Base-by-base conservation (phyloP, 345 rosid genomes). In the Alliaria petiolata region DNA sequence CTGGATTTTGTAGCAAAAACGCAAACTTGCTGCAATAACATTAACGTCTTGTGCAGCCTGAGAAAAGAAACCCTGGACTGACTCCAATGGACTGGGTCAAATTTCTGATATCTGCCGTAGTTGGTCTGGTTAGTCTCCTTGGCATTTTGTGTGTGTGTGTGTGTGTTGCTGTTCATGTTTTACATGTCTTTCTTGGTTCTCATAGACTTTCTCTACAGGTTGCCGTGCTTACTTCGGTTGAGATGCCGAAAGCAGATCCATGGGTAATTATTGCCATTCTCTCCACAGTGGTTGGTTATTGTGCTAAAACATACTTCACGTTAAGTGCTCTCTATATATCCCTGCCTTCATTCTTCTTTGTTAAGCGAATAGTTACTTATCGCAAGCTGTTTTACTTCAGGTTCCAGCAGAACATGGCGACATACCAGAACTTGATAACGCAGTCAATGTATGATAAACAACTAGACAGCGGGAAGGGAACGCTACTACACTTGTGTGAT, bases 81-180 rank as follows among this genome's bases (percentile, higher is more conserved):
- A 95, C 99, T 65, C 99, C 99, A 46, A 81, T 88, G 91, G 99
- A 95, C 77, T 95, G 99, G 99, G 96, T 91, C 83, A 95, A 84
- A 83, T 95, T 95, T 74, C 71, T 95, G 34, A 83, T 57, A 74
- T 89, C 99, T 69, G 95, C 99, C n/a, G 78, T 89, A 17, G 90
- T 89, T 78, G 99, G 99, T 54, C 81, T 95, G 96, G 98, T 95
- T 57, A 76, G 98, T 65, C 74, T 76, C 55, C 69, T 55, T 26
- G 25, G 64, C 46, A 62, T 22, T 36, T 30, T 28, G 7, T 35
- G 4, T 26, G 11, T 44, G n/a, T 16, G 19, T 26, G 25, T 22
- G 25, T 22, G 25, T 28, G 2, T 38, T 52, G 10, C 10, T 0
- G 28, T 33, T 40, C 44, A 31, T 68, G 43, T 54, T 39, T 44